phyloP scores from a whole-genome alignment of 2,329 filamentous ascomycete species.

The Cercospora sp. region DNA sequence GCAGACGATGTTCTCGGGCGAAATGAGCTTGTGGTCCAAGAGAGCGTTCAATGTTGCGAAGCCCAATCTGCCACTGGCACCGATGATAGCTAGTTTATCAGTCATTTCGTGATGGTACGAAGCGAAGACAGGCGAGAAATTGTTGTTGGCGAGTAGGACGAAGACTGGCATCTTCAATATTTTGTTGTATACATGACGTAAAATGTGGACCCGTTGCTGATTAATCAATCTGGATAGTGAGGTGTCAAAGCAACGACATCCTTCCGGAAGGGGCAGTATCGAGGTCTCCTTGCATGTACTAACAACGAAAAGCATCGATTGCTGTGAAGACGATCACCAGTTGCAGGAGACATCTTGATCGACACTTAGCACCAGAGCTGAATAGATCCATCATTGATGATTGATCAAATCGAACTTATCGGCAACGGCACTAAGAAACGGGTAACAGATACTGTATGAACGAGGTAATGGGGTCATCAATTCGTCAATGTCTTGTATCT shows the following conservation, averaged over 20 bases:
- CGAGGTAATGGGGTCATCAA: too few relatives aligned
- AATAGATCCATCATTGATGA: too few relatives aligned
- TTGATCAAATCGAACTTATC: too few relatives aligned
- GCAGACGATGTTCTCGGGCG: constrained; percentile 42
- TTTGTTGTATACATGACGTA: not conserved
- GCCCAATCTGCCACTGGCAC: constrained; percentile 50
- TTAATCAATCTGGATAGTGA: not conserved
- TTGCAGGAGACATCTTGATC: too few relatives aligned
- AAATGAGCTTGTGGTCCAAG: constrained; percentile 44
- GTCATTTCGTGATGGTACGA: not conserved
- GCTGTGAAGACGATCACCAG: too few relatives aligned
- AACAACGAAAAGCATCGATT: not conserved
- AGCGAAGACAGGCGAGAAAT: not conserved
- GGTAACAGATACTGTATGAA: too few relatives aligned
- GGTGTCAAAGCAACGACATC: not conserved
- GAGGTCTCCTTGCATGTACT: not conserved
- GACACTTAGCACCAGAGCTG: too few relatives aligned
- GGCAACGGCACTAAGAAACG: too few relatives aligned
- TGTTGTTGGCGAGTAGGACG: not conserved
- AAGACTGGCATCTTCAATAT: not conserved
- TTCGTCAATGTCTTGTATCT: too few relatives aligned
- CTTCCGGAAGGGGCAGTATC: not conserved
- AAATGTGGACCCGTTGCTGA: not conserved
- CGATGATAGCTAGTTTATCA: constrained; percentile 42
- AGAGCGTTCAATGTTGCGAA: constrained; percentile 46